Evolutionary conservation across 306 rosid genomes (phyloP), one percentile per base, ranked within the genome.

Genomic region (Sphenostylis stenocarpa): DNA sequence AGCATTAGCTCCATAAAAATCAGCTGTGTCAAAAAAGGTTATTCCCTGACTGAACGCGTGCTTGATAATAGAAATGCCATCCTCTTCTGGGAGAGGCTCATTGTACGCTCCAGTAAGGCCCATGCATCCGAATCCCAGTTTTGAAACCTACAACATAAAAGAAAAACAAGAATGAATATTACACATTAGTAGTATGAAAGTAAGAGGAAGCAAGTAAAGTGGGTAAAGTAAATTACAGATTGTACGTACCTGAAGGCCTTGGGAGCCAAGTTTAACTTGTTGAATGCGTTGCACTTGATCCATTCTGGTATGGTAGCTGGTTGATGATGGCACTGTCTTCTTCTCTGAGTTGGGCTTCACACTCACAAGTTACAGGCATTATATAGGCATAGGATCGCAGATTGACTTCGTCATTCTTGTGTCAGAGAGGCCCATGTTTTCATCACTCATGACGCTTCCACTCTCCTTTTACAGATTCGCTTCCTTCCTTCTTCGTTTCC

Each of bases 1-100:
- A 3, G 87, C 73, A 80, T 68, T 47, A 3, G 70, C 74, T 67
- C 96, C 96, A 80, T 89, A 93, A 23, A 43, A 3, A 66, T 90
- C 91, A 15, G 97, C 74, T 5, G 94, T 87, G 48, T 92, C 94
- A 58, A 90, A 92, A 80, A 92, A 92, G 1, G 96, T 92, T 66
- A 92, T 80, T 2, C 96, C 96, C 41, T 80, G 73, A 43, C 15
- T 64, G 80, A 87, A 93, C 0, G 96, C 94, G 15, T 90, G 16
- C n/a, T 89, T 89, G 31, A 93, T 82, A 16, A 90, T 23, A 2
- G 88, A 84, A 28, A 87, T 82, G 17, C 83, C 93, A 64, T 48
- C 87, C 65, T 90, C 87, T 49, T 93, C 89, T 14, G 92, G 64
- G 29, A 90, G 13, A 31, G 94, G 90, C 44, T 66, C 80, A 41